A percentile compares a stretch with the other conserved stretches of the same genome.
phyloP scores from a whole-genome alignment of 139 green algal species.

The Chlorella vulgaris region DNA sequence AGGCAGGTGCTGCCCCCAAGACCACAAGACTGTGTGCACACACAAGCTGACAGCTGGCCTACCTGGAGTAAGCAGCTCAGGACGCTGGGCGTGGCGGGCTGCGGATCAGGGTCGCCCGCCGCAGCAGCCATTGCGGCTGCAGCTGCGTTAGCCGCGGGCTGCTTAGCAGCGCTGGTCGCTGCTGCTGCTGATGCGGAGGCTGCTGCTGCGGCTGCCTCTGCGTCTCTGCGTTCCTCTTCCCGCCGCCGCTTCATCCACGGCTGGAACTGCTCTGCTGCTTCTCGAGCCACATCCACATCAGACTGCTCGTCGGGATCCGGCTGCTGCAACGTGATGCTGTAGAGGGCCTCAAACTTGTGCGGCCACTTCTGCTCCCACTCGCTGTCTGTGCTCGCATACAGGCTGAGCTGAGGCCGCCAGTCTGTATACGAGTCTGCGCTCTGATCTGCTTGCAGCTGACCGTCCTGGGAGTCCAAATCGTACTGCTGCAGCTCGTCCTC shows the following conservation, averaged over 20 bases:
- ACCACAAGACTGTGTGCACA: too few species aligned
- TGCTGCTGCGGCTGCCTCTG: too few species aligned
- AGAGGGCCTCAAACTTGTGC: slow-evolving; percentile 51
- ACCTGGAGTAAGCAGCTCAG: slow-evolving; percentile 24
- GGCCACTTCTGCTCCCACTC: slow-evolving; percentile 34
- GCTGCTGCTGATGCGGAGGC: not conserved
- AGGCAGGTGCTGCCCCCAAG: too few species aligned
- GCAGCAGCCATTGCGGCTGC: not conserved
- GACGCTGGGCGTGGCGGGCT: slow-evolving; percentile 8
- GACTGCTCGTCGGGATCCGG: not conserved
- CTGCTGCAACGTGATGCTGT: slow-evolving; percentile 22
- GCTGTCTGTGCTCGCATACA: slow-evolving; percentile 22
- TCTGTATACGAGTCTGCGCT: not conserved
- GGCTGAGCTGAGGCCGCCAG: slow-evolving; percentile 24
- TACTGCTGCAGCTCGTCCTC: not conserved
- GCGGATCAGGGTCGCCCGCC: not conserved
- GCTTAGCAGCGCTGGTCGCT: not conserved
- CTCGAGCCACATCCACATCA: not conserved
- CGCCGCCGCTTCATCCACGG: not conserved
- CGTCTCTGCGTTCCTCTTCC: too few species aligned
- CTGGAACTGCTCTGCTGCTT: not conserved
- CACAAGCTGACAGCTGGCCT: not conserved
- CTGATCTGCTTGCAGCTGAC: too few species aligned
- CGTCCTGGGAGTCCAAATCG: not conserved
- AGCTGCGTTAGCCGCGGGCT: not conserved